Evolutionary conservation across 83 land plant species (phyloP), one percentile per base, ranked within the genome.

Genomic region (Thuja plicata): DNA sequence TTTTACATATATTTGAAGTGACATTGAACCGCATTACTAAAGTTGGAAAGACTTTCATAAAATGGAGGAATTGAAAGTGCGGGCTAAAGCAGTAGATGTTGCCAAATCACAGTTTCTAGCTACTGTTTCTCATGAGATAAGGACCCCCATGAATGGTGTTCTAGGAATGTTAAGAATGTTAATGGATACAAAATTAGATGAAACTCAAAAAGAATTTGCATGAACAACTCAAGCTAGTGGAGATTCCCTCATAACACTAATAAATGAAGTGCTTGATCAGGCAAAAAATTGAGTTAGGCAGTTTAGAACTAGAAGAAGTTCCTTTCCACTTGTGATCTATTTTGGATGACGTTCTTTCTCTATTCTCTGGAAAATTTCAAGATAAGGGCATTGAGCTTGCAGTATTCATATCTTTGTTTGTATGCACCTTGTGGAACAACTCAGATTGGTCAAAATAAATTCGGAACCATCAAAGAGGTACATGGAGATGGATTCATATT

Each of bases 81-180:
- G 91, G 16, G 99, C 99, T 38, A 99, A 98, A 81, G 96, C 95
- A 13, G 99, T 99, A 46, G 99, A 95, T 89, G 89, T 96, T 90
- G 99, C 99, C 70, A 98, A 98, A 87, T 98, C 99, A 11, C 99
- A 97, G 99, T 97, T 97, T 89, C 94, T 97, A 79, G 99, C 99
- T 13, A 97, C 99, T 88, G 98, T 97, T 84, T 97, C 98, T 38
- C 98, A 97, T 94, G 98, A 97, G 85, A 97, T 97, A 85, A 91
- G 99, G 77, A 97, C 97, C 77, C 99, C 99, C 38, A 97, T 97
- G 99, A 97, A 96, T 90, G 99, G 97, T 71, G 99, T 97, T 86
- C 90, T 97, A 48, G 97, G 97, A 50, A 96, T 96, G 97, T 90
- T 96, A 41, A 92, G 94, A 11, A 88, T 95, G 93, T 95, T 96